Percentiles rank a stretch among this genome's conserved stretches.
phyloP scores from a whole-genome alignment of 495 filamentous ascomycete genomes.

The Penicillium canariense region DNA sequence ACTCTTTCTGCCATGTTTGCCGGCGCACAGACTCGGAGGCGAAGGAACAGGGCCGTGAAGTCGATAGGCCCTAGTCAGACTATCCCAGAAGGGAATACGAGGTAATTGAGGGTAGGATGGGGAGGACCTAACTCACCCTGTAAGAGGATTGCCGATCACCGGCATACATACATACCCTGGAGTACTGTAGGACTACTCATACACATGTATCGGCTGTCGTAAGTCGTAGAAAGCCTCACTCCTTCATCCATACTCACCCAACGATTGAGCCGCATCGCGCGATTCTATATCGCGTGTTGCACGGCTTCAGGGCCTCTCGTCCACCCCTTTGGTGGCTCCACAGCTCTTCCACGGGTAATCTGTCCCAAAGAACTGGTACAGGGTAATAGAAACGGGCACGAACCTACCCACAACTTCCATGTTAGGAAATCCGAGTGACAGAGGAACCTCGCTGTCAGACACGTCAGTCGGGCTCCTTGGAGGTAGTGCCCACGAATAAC shows the following conservation, averaged over 20 bases:
- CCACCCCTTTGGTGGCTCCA: constrained; percentile 8
- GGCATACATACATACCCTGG: too few species aligned
- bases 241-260: neutral
- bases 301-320: neutral
- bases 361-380: neutral
- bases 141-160: neutral
- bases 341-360: neutral
- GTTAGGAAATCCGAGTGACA: neutral
- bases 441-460: constrained; percentile 9
- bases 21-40: neutral
- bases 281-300: neutral
- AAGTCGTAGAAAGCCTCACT: neutral
- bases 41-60: neutral
- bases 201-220: too few species aligned
- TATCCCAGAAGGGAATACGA: neutral
- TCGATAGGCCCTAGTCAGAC: neutral
- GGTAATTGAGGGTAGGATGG: neutral
- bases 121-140: neutral
- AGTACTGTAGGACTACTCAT: too few species aligned
- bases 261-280: neutral
- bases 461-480: constrained; percentile 15
- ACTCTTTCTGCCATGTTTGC: neutral
- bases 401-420: neutral
- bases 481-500: constrained; percentile 8
- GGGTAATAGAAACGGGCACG: neutral